phyloP scores from a whole-genome alignment of 768 basidiomycete species.

The Boletus insuetus region DNA sequence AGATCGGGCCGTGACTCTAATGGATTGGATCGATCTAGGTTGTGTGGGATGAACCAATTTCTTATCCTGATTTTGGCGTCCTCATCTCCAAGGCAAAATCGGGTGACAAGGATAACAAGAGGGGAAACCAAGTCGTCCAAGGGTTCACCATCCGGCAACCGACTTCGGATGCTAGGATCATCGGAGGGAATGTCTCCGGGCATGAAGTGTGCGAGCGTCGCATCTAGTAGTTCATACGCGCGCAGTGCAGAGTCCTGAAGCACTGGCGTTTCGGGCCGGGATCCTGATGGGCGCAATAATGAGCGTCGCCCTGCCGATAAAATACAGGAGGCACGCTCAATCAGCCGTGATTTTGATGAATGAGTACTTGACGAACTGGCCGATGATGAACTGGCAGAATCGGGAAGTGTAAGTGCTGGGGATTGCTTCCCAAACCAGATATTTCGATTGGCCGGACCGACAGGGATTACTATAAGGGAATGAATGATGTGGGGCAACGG shows the following conservation, averaged over 20 bases:
- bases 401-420: slow-evolving; percentile 34
- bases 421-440: slow-evolving; percentile 58
- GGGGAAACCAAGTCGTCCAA: slow-evolving; percentile 81
- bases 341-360: slow-evolving; percentile 15
- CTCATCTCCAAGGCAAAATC: slow-evolving; percentile 66
- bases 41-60: slow-evolving; percentile 69
- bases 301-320: slow-evolving; percentile 32
- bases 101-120: slow-evolving; percentile 69
- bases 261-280: slow-evolving; percentile 30
- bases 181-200: slow-evolving; percentile 65
- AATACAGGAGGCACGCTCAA: slow-evolving; percentile 29
- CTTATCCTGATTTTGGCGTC: slow-evolving; percentile 53
- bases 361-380: slow-evolving; percentile 6
- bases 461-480: slow-evolving; percentile 74
- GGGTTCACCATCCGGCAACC: slow-evolving; percentile 40
- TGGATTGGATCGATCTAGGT: slow-evolving; percentile 75
- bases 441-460: slow-evolving; percentile 50
- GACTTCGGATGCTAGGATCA: slow-evolving; percentile 54
- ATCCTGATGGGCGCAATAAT: slow-evolving; percentile 46
- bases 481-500: slow-evolving; percentile 85
- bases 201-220: slow-evolving; percentile 58
- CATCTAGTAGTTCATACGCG: slow-evolving; percentile 66
- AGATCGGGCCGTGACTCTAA: slow-evolving; percentile 72
- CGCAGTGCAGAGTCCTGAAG: slow-evolving; percentile 54
- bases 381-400: slow-evolving; percentile 37